These are phyloP conservation scores for Dryas integrifolia DNA, from an alignment of 331 rosid genomes.

Conservation along the genomic window DNA sequence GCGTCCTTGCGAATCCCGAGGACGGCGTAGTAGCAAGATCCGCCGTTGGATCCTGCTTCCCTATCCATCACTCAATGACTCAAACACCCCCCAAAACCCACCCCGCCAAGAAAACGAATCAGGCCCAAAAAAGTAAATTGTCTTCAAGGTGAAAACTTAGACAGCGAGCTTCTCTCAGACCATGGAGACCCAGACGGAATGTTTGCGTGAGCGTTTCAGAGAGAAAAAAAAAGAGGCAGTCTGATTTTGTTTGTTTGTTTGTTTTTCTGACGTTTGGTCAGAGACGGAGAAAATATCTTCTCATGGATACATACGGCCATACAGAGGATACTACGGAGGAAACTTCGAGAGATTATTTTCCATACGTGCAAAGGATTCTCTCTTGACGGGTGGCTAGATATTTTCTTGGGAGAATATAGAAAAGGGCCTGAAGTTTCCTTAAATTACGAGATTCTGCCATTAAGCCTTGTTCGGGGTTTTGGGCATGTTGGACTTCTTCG, in stretches of 20 bases:
- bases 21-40: constrained; percentile 79
- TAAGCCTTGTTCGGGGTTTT: neutral
- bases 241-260: neutral
- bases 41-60: constrained; percentile 71
- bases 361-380: neutral
- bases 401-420: constrained; percentile 9
- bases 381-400: constrained; percentile 29
- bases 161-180: neutral
- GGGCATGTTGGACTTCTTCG: too few relatives aligned
- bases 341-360: constrained; percentile 49
- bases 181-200: neutral
- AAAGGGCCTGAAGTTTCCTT: neutral
- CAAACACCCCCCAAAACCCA: neutral
- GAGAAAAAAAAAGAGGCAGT: neutral
- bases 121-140: too few relatives aligned
- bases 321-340: constrained; percentile 20
- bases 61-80: constrained; percentile 51
- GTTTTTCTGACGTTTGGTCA: neutral
- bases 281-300: constrained; percentile 38
- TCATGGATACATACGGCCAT: neutral
- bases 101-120: neutral
- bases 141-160: neutral
- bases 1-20: constrained; percentile 80
- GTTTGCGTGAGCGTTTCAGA: neutral
- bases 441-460: constrained; percentile 33